These are phyloP conservation scores for Solanum dulcamara DNA, from an alignment of 257 asterid species.

Conservation along the genomic window DNA sequence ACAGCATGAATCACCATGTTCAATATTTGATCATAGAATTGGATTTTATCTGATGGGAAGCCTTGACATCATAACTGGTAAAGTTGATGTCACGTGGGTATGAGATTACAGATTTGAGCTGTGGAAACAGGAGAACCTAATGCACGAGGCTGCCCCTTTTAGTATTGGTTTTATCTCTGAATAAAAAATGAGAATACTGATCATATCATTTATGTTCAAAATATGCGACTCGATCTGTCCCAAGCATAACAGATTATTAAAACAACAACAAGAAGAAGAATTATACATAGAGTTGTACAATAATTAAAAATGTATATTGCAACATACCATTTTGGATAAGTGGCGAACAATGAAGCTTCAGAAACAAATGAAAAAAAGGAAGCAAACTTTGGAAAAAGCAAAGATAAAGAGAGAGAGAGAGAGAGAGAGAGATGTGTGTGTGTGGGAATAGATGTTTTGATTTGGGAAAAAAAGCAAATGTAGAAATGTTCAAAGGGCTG, in stretches of 20 bases:
- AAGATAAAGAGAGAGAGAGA: not conserved
- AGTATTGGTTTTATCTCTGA: not conserved
- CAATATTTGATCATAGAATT: not conserved
- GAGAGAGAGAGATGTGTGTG: not conserved
- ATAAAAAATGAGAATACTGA: not conserved
- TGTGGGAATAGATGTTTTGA: slow-evolving; percentile 22
- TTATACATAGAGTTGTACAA: not conserved
- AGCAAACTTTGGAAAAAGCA: slow-evolving; percentile 1
- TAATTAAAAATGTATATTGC: not conserved
- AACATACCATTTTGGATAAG: slow-evolving; percentile 1
- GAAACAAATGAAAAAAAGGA: slow-evolving; percentile 5
- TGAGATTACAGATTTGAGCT: accelerated
- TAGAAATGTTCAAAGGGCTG: slow-evolving; percentile 31
- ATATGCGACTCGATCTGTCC: not conserved
- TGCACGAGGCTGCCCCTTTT: not conserved
- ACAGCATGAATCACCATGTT: not conserved
- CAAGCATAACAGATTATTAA: not conserved
- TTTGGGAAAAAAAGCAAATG: not conserved
- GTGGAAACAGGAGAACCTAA: not conserved
- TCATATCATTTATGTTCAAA: not conserved
- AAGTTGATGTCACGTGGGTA: not conserved
- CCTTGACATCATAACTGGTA: not conserved
- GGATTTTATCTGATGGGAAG: not conserved
- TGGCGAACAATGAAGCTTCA: not conserved
- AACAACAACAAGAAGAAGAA: not conserved